phyloP scores from a whole-genome alignment of 2,329 filamentous ascomycete species.

The Neofusicoccum cordaticola region DNA sequence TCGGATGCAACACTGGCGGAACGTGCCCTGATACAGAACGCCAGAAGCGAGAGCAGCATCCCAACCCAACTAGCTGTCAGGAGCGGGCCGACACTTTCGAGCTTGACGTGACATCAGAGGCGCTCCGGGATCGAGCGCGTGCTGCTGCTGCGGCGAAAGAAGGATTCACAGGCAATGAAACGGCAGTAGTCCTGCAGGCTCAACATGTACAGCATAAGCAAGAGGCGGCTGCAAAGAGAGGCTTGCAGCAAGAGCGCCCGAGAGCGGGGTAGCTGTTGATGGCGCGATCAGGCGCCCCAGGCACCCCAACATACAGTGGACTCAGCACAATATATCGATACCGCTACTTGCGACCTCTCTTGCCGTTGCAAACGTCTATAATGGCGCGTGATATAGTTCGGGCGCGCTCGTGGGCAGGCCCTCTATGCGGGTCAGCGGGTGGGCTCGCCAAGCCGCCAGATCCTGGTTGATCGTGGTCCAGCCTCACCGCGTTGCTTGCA shows the following conservation, averaged over 20 bases:
- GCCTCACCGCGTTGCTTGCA: not conserved
- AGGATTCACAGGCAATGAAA: not conserved
- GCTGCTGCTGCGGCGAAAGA: not conserved
- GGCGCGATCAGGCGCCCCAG: conserved; percentile 11
- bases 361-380: not conserved
- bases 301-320: conserved; percentile 1
- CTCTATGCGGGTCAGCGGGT: not conserved
- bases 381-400: not conserved
- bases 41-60: not conserved
- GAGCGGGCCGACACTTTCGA: not conserved
- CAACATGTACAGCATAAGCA: conserved; percentile 9
- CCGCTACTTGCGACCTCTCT: not conserved
- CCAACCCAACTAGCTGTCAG: not conserved
- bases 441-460: not conserved
- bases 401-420: not conserved
- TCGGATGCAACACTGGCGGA: not conserved
- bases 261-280: conserved; percentile 5
- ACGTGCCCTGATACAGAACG: not conserved
- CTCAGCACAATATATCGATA: conserved; percentile 3
- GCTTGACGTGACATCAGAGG: not conserved
- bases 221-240: not conserved
- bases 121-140: not conserved
- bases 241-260: not conserved
- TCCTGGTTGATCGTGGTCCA: not conserved
- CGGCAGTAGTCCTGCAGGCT: not conserved